Conservation (phyloP, 352 stramenopile genomes). For the Phytophthora syringae region DNA sequence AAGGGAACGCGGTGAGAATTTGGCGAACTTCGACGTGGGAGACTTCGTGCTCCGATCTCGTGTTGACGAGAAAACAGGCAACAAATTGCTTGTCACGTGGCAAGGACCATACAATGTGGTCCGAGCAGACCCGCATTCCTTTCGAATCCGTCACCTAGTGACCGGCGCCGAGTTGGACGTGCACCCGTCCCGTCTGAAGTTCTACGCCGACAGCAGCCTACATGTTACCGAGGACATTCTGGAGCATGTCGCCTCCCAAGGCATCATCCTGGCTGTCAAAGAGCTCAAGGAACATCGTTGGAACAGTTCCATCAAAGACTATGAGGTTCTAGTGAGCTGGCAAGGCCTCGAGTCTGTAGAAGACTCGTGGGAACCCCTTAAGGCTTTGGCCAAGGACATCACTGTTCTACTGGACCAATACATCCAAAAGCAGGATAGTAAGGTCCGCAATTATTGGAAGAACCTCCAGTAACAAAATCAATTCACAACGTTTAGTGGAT, state of each 20-base stretch:
- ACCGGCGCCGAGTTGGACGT: constrained; percentile 32
- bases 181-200: constrained; percentile 37
- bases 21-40: constrained; percentile 28
- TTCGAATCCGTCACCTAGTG: constrained; percentile 23
- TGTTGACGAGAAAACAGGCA: constrained; percentile 29
- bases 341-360: constrained; percentile 19
- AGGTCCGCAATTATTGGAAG: no score
- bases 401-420: no score
- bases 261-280: constrained; percentile 26
- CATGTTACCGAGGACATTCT: constrained; percentile 40
- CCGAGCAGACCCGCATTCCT: constrained; percentile 25
- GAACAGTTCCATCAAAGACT: not conserved
- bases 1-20: not conserved
- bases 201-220: constrained; percentile 36
- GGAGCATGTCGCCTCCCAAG: constrained; percentile 34
- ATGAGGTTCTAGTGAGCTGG: constrained; percentile 15
- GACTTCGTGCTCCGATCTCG: constrained; percentile 39
- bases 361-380: constrained; percentile 19
- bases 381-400: no score
- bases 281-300: constrained; percentile 19
- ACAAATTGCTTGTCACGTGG: constrained; percentile 42
- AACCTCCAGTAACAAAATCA: no score
- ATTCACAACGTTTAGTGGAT: no score
- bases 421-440: no score
- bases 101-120: constrained; percentile 34